Percentiles rank a stretch among this genome's conserved stretches.
phyloP scores from a whole-genome alignment of 805 yeast species.

The Yarrowia deformans region DNA sequence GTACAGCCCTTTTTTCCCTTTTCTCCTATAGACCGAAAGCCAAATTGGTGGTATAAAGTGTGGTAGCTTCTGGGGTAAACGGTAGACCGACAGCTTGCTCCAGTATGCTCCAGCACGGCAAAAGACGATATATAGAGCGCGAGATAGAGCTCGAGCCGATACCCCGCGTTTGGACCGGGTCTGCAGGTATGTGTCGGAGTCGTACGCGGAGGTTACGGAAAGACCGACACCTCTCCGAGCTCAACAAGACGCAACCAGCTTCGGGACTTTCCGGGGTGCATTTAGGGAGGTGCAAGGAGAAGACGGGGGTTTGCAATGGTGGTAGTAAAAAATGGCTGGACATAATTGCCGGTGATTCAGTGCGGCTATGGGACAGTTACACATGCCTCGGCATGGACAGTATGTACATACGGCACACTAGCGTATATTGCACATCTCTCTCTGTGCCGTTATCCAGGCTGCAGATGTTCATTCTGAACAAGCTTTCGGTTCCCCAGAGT shows the following conservation, averaged over 20 bases:
- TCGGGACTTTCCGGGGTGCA: background rate
- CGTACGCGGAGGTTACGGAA: too few species aligned
- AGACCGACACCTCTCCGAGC: constrained; percentile 15
- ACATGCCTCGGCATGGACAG: background rate
- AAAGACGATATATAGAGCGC: background rate
- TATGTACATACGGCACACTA: too few species aligned
- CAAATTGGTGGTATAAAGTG: background rate
- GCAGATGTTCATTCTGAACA: background rate
- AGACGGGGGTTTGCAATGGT: too few species aligned
- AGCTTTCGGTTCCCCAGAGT: constrained; percentile 39
- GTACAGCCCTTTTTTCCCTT: background rate
- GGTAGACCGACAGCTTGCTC: background rate
- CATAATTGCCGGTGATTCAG: background rate
- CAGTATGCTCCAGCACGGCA: background rate
- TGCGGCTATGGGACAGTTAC: too few species aligned
- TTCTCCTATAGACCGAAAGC: constrained; percentile 12
- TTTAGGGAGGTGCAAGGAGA: too few species aligned
- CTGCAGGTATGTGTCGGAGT: background rate
- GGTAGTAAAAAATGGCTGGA: background rate
- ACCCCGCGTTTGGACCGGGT: constrained; percentile 11
- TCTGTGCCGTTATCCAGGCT: background rate
- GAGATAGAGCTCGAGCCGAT: background rate
- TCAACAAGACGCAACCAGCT: background rate
- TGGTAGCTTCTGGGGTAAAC: background rate
- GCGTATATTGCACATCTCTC: too few species aligned